These are phyloP conservation scores for Amoebophrya sp. DNA, from an alignment of 169 alveolate species.

Conservation along the genomic window DNA sequence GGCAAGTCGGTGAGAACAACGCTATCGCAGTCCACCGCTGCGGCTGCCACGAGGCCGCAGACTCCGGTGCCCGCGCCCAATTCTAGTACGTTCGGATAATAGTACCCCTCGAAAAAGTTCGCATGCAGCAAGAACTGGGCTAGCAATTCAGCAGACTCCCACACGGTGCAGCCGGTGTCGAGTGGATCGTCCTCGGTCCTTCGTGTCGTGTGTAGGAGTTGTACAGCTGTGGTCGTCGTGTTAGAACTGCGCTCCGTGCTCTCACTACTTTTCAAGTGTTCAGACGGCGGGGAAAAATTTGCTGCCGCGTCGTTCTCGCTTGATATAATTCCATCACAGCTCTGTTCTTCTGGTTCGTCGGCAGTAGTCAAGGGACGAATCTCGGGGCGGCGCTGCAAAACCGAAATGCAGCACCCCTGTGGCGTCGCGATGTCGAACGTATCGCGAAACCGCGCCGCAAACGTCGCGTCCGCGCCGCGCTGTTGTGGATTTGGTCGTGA, in stretches of 20 bases:
- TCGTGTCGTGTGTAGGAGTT: not conserved
- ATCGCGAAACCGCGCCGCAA: not conserved
- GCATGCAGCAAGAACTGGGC: not conserved
- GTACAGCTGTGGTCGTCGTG: not conserved
- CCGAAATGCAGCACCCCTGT: not conserved
- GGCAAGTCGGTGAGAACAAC: not conserved
- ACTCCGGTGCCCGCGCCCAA: not conserved
- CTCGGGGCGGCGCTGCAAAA: not conserved
- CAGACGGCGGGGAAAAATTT: not conserved
- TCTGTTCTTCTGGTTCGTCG: not conserved
- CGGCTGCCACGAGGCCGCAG: not conserved
- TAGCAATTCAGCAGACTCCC: not conserved
- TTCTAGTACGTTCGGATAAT: not conserved
- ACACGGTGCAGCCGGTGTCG: not conserved
- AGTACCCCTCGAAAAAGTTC: not conserved
- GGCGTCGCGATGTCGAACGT: not conserved
- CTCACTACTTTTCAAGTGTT: not conserved
- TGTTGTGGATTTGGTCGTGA: too few relatives aligned
- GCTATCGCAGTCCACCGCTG: not conserved
- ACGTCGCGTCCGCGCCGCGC: not conserved
- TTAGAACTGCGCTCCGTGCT: not conserved
- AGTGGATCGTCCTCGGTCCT: not conserved
- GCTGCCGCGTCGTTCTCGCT: not conserved
- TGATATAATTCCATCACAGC: not conserved
- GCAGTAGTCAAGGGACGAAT: not conserved